phyloP scores from a whole-genome alignment of 1,284 basidiomycete species.

The Ustilago vetiveriae region DNA sequence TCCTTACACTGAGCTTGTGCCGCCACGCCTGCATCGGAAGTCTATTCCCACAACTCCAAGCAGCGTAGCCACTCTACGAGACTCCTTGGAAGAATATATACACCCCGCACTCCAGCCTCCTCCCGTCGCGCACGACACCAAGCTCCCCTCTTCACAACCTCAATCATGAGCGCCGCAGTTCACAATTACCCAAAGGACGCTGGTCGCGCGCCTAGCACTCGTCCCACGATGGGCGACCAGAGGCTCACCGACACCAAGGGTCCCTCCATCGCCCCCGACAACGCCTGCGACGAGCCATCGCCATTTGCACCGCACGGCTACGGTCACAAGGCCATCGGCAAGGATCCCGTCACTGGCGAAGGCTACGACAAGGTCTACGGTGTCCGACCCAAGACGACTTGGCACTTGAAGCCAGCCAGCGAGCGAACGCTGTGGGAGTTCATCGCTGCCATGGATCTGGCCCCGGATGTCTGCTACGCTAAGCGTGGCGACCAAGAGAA shows the following conservation, averaged over 20 bases:
- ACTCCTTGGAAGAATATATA: too few relatives aligned
- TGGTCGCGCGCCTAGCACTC: conserved; percentile 23
- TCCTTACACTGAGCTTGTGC: too few relatives aligned
- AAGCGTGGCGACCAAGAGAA: conserved; percentile 34
- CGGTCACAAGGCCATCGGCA: conserved; percentile 56
- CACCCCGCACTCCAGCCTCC: conserved; percentile 6
- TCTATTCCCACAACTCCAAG: not conserved
- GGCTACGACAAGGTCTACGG: conserved; percentile 62
- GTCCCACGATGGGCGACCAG: conserved; percentile 45
- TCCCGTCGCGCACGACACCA: not conserved
- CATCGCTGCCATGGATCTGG: conserved; percentile 51
- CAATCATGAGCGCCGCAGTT: conserved; percentile 34
- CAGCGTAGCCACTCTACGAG: too few relatives aligned
- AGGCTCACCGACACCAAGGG: conserved; percentile 42
- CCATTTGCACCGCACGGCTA: conserved; percentile 52
- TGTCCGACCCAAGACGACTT: conserved; percentile 61
- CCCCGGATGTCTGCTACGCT: conserved; percentile 51
- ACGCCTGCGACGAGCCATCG: conserved; percentile 59
- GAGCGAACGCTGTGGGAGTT: conserved; percentile 59
- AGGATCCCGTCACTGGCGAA: conserved; percentile 45
- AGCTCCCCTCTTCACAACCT: not conserved
- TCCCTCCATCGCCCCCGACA: conserved; percentile 56
- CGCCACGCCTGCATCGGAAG: too few relatives aligned
- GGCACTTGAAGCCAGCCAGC: conserved; percentile 56
- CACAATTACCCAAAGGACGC: conserved; percentile 36